Percentiles rank a stretch among this genome's conserved stretches.
Conservation (phyloP, 495 filamentous ascomycete species). For the Podospora pseudopauciseta region DNA sequence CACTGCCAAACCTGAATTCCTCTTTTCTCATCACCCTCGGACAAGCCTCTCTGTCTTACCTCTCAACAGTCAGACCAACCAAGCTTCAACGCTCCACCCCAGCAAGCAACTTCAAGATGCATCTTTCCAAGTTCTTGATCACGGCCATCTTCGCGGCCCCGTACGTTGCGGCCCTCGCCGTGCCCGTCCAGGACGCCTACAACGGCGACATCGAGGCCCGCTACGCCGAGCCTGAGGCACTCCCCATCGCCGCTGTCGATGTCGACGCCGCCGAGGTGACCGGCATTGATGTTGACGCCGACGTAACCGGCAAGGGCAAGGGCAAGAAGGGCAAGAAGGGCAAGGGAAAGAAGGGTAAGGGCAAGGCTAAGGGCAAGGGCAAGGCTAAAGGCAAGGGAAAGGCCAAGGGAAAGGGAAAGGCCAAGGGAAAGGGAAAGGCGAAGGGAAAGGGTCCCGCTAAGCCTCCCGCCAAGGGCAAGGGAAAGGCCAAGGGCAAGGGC, state of each 20-base stretch:
- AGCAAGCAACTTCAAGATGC: slow-evolving; percentile 11
- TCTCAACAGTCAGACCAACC: not conserved
- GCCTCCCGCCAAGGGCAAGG: slow-evolving; percentile 10
- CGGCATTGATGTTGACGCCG: slow-evolving; percentile 10
- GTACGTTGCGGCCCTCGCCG: slow-evolving; percentile 20
- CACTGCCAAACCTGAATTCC: not conserved
- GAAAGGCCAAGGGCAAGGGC: slow-evolving; percentile 11
- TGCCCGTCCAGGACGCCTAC: slow-evolving; percentile 12
- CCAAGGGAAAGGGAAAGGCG: not conserved
- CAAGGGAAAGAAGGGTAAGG: slow-evolving; percentile 15
- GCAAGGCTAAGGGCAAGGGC: slow-evolving; percentile 9
- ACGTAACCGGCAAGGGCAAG: slow-evolving; percentile 5
- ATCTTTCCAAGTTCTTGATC: slow-evolving; percentile 22
- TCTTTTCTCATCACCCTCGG: not conserved
- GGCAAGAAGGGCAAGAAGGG: slow-evolving; percentile 14
- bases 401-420: slow-evolving; percentile 10
- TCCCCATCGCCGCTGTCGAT: slow-evolving; percentile 2
- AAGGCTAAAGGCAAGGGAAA: slow-evolving; percentile 13
- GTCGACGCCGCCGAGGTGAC: not conserved
- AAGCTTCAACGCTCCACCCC: slow-evolving; percentile 5
- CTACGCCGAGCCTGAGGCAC: slow-evolving; percentile 9
- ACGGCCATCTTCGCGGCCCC: slow-evolving; percentile 19
- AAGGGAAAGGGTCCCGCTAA: not conserved
- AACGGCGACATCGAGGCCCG: slow-evolving; percentile 10
- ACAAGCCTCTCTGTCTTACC: not conserved